These are phyloP conservation scores for Lumnitzera racemosa DNA, from an alignment of 345 rosid genomes.

Conservation along the genomic window DNA sequence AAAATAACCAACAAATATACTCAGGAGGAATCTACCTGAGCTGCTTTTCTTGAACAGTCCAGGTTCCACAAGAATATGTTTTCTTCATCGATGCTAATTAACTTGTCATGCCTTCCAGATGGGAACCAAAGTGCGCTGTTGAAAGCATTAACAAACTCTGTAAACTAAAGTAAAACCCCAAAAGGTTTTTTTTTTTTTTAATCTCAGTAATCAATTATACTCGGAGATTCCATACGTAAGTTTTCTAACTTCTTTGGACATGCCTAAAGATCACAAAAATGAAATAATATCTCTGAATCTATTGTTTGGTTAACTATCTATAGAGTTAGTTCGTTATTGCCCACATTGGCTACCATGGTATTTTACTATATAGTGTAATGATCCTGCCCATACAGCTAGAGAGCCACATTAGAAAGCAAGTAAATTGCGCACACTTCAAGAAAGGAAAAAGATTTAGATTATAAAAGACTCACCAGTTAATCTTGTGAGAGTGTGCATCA, in stretches of 20 bases:
- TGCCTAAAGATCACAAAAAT: no score
- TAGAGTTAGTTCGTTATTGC: no score
- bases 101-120: slow-evolving; percentile 77
- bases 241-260: no score
- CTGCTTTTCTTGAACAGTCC: slow-evolving; percentile 63
- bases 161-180: not conserved
- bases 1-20: not conserved
- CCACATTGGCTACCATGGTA: no score
- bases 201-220: no score
- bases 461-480: slow-evolving; percentile 61
- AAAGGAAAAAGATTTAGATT: slow-evolving; percentile 1
- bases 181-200: not conserved
- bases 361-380: no score
- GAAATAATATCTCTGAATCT: no score
- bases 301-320: no score
- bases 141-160: slow-evolving; percentile 5
- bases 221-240: no score
- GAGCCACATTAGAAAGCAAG: no score
- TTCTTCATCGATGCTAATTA: slow-evolving; percentile 80
- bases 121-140: slow-evolving; percentile 82
- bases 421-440: no score
- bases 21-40: slow-evolving; percentile 41
- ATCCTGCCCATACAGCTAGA: no score
- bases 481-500: slow-evolving; percentile 71
- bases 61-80: slow-evolving; percentile 68